Evolutionary conservation across 805 yeast genomes (phyloP), one percentile per base, ranked within the genome.

Genomic region (Candida michaelii): DNA sequence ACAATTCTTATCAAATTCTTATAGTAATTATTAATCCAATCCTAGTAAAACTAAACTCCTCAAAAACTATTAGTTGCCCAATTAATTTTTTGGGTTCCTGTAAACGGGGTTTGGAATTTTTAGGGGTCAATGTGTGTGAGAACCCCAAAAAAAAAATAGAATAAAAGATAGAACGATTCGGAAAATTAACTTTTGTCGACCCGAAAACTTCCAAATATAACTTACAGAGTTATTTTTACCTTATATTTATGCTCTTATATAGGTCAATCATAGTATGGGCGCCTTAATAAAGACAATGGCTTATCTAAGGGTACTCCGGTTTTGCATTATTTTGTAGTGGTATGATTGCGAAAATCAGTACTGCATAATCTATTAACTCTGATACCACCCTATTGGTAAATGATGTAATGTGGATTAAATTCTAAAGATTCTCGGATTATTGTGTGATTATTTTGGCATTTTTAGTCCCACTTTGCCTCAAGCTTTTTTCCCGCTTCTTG

Each of bases 91-190:
- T 31, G 17, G 35, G 35, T 18, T 31, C 19, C 21, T 15, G 12
- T 31, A 31, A 31, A 31, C 35, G 35, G 35, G 35, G 35, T 13
- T 31, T 10, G 15, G n/a, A 31, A 31, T 14, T 31, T 31, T 14
- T 11, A 25, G 29, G 35, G 35, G 35, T 11, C 8, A 18, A 31
- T 31, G 25, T 31, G 33, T 30, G 35, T 31, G 35, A 31, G 35
- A 18, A 11, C 35, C 35, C 35, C 19, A 31, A 31, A 31, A 31
- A 31, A 31, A 31, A 31, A 18, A 17, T 31, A 31, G 15, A 31
- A 31, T 18, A 15, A 19, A 6, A 21, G 8, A 12, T 31, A 24
- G 35, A 25, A 31, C 15, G 12, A 31, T 30, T 16, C 7, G 5
- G 21, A n/a, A n/a, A n/a, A n/a, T n/a, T n/a, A n/a, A n/a, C n/a